These are phyloP conservation scores for Gloeophyllum trabeum DNA, from an alignment of 768 basidiomycete species.

Conservation along the genomic window DNA sequence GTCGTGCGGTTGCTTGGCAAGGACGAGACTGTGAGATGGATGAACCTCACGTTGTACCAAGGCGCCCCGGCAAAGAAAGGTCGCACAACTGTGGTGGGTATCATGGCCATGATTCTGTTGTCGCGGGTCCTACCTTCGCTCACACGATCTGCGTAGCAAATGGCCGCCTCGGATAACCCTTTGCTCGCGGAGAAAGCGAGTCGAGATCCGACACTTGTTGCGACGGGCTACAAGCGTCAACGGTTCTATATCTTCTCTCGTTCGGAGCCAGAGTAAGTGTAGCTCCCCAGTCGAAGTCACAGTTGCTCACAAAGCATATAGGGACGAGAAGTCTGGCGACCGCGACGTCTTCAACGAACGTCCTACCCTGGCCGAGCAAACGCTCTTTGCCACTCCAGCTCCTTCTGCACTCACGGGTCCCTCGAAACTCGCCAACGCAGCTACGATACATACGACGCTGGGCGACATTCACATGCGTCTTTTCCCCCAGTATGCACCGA, in stretches of 20 bases:
- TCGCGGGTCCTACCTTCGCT: not conserved
- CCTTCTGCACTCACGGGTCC: conserved; percentile 37
- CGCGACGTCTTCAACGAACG: conserved; percentile 98
- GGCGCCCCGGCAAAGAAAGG: conserved; percentile 86
- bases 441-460: conserved; percentile 89
- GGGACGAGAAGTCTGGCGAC: conserved; percentile 79
- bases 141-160: conserved; percentile 42
- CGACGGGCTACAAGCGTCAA: conserved; percentile 85
- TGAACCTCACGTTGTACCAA: conserved; percentile 86
- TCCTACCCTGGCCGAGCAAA: conserved; percentile 93
- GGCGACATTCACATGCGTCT: conserved; percentile 87
- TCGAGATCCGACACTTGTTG: conserved; percentile 86
- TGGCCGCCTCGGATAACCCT: conserved; percentile 94
- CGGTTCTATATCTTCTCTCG: conserved; percentile 95
- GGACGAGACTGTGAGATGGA: conserved; percentile 85
- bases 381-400: conserved; percentile 57
- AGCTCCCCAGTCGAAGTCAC: not conserved
- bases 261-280: conserved; percentile 74
- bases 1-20: conserved; percentile 84
- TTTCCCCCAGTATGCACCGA: conserved; percentile 89
- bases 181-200: conserved; percentile 77
- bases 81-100: conserved; percentile 68
- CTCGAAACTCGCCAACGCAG: conserved; percentile 64
- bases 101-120: not conserved
- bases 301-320: conserved; percentile 15